Conservation (phyloP, 2,329 filamentous ascomycete species). For the Dactylella cylindrospora region DNA sequence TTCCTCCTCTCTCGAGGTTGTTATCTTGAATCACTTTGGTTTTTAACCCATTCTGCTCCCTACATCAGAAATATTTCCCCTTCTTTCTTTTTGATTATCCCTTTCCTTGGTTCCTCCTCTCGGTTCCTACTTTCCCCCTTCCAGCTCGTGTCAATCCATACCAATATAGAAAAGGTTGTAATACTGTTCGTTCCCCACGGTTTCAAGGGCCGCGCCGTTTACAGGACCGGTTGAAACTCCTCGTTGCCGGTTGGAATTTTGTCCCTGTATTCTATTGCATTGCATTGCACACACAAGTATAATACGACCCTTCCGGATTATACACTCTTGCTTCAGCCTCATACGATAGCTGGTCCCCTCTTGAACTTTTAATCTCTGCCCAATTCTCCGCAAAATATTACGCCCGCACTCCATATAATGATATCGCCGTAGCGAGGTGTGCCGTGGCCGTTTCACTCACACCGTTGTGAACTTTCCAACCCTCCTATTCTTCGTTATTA, state of each 20-base stretch:
- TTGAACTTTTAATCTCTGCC: background rate
- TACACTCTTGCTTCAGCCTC: constrained; percentile 33
- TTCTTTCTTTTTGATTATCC: constrained; percentile 1
- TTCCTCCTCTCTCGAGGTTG: no score
- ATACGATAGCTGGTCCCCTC: constrained; percentile 6
- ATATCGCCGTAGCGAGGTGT: constrained; percentile 38
- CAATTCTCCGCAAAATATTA: constrained; percentile 8
- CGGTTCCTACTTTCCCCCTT: constrained; percentile 10
- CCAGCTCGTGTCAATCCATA: constrained; percentile 14
- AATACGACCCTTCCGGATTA: constrained; percentile 18
- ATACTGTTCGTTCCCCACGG: constrained; percentile 27
- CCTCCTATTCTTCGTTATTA: constrained; percentile 8
- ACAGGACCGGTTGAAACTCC: constrained; percentile 10
- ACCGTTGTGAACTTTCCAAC: constrained; percentile 17
- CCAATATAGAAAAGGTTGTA: background rate
- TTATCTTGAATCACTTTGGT: constrained; percentile 19
- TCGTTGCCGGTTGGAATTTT: constrained; percentile 6
- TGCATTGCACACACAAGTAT: no score
- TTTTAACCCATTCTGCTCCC: constrained; percentile 20
- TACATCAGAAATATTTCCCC: constrained; percentile 2
- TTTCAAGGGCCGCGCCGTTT: constrained; percentile 10
- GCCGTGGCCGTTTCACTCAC: constrained; percentile 31
- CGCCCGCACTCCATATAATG: constrained; percentile 28
- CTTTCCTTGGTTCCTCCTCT: constrained; percentile 5
- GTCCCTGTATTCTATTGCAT: constrained; percentile 12